These are phyloP conservation scores for Aspergillus brunneoviolaceus DNA, from an alignment of 2,329 filamentous ascomycete genomes.

Conservation along the genomic window DNA sequence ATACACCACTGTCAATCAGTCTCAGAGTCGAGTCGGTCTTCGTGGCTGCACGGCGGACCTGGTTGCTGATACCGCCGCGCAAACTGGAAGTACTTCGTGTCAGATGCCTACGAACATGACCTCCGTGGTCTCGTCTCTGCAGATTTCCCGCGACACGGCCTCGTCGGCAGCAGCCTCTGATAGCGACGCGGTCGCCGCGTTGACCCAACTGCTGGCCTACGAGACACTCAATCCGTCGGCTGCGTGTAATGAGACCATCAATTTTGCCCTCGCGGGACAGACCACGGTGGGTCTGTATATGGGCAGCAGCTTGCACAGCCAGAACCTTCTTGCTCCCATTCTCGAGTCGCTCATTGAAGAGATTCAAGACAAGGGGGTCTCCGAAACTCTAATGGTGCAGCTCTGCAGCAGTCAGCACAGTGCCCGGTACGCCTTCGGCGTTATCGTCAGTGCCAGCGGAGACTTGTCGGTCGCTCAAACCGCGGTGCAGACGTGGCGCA, in stretches of 20 bases:
- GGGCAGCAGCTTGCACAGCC: neutral
- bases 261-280: neutral
- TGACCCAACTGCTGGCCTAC: neutral
- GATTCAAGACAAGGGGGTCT: neutral
- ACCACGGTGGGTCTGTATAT: neutral
- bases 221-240: neutral
- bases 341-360: neutral
- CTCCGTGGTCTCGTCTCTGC: no score
- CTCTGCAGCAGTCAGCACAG: neutral
- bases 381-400: neutral
- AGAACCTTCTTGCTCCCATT: neutral
- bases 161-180: no score
- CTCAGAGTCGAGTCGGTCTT: neutral
- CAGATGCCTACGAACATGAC: neutral
- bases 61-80: neutral
- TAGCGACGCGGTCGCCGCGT: neutral
- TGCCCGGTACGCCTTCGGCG: no score
- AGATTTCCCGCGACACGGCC: no score
- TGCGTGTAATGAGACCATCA: no score
- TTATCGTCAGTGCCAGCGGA: no score
- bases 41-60: neutral
- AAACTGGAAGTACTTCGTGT: neutral
- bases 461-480: no score
- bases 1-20: neutral
- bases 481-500: no score